Evolutionary conservation across 2,329 filamentous ascomycete species (phyloP), one percentile per base, ranked within the genome.

Genomic region (Tolypocladium pustulatum): DNA sequence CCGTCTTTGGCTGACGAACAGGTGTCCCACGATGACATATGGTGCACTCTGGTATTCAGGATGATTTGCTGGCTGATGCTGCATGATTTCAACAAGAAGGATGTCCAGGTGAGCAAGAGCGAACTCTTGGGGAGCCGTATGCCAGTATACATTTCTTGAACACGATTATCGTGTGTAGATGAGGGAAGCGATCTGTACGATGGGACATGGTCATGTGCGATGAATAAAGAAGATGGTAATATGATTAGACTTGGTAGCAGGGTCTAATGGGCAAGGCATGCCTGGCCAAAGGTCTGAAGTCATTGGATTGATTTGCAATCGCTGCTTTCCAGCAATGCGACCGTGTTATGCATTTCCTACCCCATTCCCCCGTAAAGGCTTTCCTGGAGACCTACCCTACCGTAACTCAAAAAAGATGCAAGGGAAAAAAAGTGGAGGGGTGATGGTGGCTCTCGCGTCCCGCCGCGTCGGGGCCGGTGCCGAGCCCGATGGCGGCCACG

Each of bases 21-120:
- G 6, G 68, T 67, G 15, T 66, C 66, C n/a, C 68, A 72, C 51
- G 72, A 75, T 51, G 72, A 76, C 9, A 75, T 82, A n/a, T 83
- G 81, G 81, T 80, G 78, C 62, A 78, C 76, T 9, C 68, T 84
- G 22, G 73, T 83, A 4, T 80, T 83, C 61, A 71, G 81, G 32
- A 84, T 83, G 81, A 72, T 83, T 30, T 83, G 80, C 65, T 83
- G 81, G 82, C 67, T 83, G 57, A 73, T 80, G 69, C 68, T 84
- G 61, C 81, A 84, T 63, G 79, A 84, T 63, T 83, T 84, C 57
- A 72, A 81, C 66, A 80, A 78, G 65, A 72, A 76, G 60, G 81
- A 84, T 58, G 71, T 78, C 12, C 79, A 82, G 66, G 67, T 80
- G 3, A 70, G 76, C 52, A 81, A 81, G 67, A 80, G 78, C 60